These are phyloP conservation scores for Fusarium dimerum DNA, from an alignment of 2,329 filamentous ascomycete genomes.

Conservation along the genomic window DNA sequence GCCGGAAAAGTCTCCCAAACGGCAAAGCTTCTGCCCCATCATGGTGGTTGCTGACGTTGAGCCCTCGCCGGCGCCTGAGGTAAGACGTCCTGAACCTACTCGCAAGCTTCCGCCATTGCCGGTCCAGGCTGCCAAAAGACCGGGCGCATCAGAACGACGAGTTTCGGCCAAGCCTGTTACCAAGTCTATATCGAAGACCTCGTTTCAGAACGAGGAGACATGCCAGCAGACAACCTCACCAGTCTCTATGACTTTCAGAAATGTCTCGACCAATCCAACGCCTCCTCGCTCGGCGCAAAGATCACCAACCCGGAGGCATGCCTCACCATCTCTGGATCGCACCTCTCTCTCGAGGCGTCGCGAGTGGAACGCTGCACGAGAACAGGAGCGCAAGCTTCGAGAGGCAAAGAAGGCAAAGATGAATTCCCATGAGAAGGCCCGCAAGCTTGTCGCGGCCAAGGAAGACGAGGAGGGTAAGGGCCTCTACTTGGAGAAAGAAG, in stretches of 20 bases:
- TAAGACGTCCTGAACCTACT: background rate
- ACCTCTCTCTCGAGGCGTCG: constrained; percentile 35
- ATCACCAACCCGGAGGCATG: constrained; percentile 28
- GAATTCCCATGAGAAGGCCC: constrained; percentile 22
- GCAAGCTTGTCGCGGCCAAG: constrained; percentile 19
- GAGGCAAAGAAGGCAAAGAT: constrained; percentile 18
- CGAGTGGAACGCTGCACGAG: constrained; percentile 35
- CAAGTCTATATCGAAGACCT: constrained; percentile 1
- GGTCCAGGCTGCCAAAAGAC: background rate
- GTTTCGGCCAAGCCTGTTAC: constrained; percentile 3
- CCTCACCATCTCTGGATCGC: constrained; percentile 22
- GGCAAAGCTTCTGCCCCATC: constrained; percentile 36
- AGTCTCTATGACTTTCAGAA: constrained; percentile 11
- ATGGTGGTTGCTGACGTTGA: constrained; percentile 43
- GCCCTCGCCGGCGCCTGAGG: constrained; percentile 27
- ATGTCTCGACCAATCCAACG: constrained; percentile 27
- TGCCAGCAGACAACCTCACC: constrained; percentile 9
- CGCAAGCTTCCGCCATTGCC: background rate
- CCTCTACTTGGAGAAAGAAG: constrained; percentile 34
- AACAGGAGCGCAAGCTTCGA: constrained; percentile 26
- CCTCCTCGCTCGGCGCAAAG: constrained; percentile 33
- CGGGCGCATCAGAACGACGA: constrained; percentile 2
- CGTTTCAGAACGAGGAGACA: background rate
- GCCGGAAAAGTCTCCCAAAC: constrained; percentile 15
- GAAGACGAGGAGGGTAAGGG: constrained; percentile 26